phyloP scores from a whole-genome alignment of 2,329 filamentous ascomycete genomes.

The Thermothelomyces thermophilus region DNA sequence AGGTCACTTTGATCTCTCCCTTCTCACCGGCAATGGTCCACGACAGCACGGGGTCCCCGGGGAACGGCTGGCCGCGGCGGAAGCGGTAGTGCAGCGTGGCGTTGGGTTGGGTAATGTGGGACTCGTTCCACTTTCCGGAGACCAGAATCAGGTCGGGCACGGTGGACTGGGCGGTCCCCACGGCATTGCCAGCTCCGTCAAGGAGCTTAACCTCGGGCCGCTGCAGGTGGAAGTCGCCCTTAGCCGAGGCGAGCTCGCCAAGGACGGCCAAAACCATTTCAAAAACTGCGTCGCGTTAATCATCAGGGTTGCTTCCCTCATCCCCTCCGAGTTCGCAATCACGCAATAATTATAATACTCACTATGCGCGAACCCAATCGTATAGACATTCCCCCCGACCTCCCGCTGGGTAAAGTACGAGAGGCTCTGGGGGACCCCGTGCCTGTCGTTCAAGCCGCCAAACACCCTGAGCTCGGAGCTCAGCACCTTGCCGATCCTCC shows the following conservation, averaged over 20 bases:
- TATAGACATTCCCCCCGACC: slow-evolving; percentile 40
- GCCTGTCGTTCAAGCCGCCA: slow-evolving; percentile 33
- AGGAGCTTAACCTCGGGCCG: slow-evolving; percentile 34
- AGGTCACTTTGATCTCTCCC: slow-evolving; percentile 41
- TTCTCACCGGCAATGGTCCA: slow-evolving; percentile 48
- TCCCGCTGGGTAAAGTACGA: slow-evolving; percentile 44
- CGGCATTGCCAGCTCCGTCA: slow-evolving; percentile 27
- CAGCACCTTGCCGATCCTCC: slow-evolving; percentile 45
- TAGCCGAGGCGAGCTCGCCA: slow-evolving; percentile 33
- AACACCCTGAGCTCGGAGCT: slow-evolving; percentile 41
- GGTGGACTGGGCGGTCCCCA: slow-evolving; percentile 19
- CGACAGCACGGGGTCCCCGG: slow-evolving; percentile 37
- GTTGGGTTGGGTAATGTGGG: slow-evolving; percentile 23
- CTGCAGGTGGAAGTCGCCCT: slow-evolving; percentile 40
- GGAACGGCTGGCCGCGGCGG: slow-evolving; percentile 44
- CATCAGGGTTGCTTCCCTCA: slow-evolving; percentile 7
- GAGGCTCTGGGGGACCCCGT: slow-evolving; percentile 30
- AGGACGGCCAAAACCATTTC: slow-evolving; percentile 41
- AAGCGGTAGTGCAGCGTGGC: slow-evolving; percentile 39
- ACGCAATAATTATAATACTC: no score
- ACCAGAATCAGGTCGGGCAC: slow-evolving; percentile 30
- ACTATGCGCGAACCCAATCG: slow-evolving; percentile 39
- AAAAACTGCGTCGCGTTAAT: slow-evolving; percentile 34
- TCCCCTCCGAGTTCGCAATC: no score
- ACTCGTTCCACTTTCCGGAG: slow-evolving; percentile 25